Conservation (phyloP, 1,284 basidiomycete species). For the Macrocystidia cucumis region DNA sequence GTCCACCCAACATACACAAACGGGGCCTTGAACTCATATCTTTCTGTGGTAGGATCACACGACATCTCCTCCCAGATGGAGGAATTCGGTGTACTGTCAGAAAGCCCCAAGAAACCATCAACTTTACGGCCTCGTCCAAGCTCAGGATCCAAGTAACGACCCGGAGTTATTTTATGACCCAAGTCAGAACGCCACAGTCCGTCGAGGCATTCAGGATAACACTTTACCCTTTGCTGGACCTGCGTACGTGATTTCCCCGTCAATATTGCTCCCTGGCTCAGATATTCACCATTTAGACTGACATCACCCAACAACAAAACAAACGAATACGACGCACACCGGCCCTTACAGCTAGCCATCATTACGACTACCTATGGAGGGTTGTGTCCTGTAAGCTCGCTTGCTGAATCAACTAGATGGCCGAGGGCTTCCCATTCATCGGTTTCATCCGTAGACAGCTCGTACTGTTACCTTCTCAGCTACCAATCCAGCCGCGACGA, state of each 20-base stretch:
- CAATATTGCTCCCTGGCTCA: too few species aligned
- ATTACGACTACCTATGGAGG: too few species aligned
- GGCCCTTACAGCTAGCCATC: too few species aligned
- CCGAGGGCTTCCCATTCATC: not conserved
- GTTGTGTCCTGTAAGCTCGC: too few species aligned
- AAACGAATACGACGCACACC: too few species aligned
- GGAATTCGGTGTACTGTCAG: conserved; percentile 48
- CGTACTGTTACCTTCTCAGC: conserved; percentile 23
- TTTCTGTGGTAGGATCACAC: conserved; percentile 36
- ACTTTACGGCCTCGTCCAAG: conserved; percentile 39
- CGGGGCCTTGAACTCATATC: not conserved
- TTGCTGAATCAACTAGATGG: too few species aligned
- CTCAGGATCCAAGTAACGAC: conserved; percentile 41
- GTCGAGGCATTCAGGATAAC: conserved; percentile 43
- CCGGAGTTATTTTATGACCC: conserved; percentile 53
- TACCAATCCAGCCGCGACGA: conserved; percentile 17
- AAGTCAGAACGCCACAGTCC: conserved; percentile 31
- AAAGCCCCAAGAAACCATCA: conserved; percentile 39
- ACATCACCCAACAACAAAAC: too few species aligned
- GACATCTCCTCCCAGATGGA: conserved; percentile 37
- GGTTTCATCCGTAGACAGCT: conserved; percentile 16
- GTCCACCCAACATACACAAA: conserved; percentile 10
- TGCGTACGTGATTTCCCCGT: too few species aligned
- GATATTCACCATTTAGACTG: too few species aligned
- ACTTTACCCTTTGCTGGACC: conserved; percentile 42